Percentiles rank a stretch among this genome's conserved stretches.
phyloP scores from a whole-genome alignment of 306 rosid species.

The Mimosa pudica region DNA sequence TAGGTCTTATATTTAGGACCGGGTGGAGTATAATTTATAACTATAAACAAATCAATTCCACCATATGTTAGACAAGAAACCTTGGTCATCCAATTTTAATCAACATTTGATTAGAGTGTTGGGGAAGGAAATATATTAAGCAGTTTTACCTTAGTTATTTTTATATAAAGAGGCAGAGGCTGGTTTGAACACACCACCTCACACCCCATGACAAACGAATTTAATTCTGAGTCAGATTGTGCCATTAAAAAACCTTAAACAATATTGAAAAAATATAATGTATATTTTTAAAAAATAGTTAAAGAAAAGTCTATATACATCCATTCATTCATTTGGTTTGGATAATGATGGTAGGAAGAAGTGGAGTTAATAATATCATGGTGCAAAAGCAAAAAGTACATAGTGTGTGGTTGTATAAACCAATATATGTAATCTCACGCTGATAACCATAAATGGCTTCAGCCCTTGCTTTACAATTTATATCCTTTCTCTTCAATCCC shows the following conservation, averaged over 20 bases:
- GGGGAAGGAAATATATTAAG: too few relatives aligned
- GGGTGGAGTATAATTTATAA: background rate
- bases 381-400: constrained; percentile 57
- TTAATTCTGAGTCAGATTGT: too few relatives aligned
- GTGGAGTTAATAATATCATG: constrained; percentile 63
- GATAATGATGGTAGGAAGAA: constrained; percentile 38
- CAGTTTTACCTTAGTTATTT: too few relatives aligned
- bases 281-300: background rate
- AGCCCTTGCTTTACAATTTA: constrained; percentile 53
- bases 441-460: constrained; percentile 50
- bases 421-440: constrained; percentile 34
- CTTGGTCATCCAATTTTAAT: too few relatives aligned
- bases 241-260: background rate
- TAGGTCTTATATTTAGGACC: too few relatives aligned
- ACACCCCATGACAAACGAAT: too few relatives aligned
- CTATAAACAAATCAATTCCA: background rate
- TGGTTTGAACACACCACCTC: too few relatives aligned
- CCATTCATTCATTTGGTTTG: background rate
- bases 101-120: too few relatives aligned
- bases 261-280: background rate
- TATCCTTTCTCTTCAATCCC: constrained; percentile 45
- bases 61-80: background rate
- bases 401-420: background rate
- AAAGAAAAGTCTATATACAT: background rate
- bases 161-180: too few relatives aligned